Percentiles rank a stretch among this genome's conserved stretches.
These are phyloP conservation scores for Exutisphaerella laricina DNA, from an alignment of 2,329 filamentous ascomycete species.

Conservation along the genomic window DNA sequence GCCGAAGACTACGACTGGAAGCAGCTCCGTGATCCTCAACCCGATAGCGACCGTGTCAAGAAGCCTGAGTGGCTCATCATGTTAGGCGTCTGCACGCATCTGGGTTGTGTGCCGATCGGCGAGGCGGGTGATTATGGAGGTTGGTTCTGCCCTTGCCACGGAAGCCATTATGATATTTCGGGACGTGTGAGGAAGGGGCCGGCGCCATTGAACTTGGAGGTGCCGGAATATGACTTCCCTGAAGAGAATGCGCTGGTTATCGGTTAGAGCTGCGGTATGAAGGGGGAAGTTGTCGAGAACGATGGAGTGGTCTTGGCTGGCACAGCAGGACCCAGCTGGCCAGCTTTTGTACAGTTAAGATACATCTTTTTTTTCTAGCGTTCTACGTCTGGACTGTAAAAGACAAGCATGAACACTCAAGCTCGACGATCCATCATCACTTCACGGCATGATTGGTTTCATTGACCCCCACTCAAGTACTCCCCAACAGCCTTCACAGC, in stretches of 20 bases:
- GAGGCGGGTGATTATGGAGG: slow-evolving; percentile 97
- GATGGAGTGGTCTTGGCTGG: slow-evolving; percentile 10
- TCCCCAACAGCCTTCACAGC: slow-evolving; percentile 71
- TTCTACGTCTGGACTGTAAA: slow-evolving; percentile 1
- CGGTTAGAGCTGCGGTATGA: slow-evolving; percentile 61
- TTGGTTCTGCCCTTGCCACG: slow-evolving; percentile 99
- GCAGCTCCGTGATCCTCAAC: slow-evolving; percentile 81
- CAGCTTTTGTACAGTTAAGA: slow-evolving; percentile 3
- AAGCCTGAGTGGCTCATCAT: slow-evolving; percentile 99
- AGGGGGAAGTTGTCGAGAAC: not conserved
- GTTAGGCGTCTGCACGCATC: slow-evolving; percentile 98
- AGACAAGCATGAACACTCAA: not conserved
- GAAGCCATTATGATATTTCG: slow-evolving; percentile 99
- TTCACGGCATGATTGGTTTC: not conserved
- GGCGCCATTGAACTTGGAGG: slow-evolving; percentile 94
- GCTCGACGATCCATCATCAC: not conserved
- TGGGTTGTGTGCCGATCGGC: slow-evolving; percentile 98
- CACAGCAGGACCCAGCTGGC: slow-evolving; percentile 4
- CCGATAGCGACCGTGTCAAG: slow-evolving; percentile 90
- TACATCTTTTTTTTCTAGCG: slow-evolving; percentile 3
- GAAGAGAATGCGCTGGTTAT: slow-evolving; percentile 85
- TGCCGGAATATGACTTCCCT: slow-evolving; percentile 87
- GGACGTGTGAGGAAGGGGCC: slow-evolving; percentile 97
- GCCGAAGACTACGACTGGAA: slow-evolving; percentile 83
- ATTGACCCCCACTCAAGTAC: slow-evolving; percentile 49